Base-by-base conservation (phyloP, 2,329 filamentous ascomycete species). In the Verticillium klebahnii region DNA sequence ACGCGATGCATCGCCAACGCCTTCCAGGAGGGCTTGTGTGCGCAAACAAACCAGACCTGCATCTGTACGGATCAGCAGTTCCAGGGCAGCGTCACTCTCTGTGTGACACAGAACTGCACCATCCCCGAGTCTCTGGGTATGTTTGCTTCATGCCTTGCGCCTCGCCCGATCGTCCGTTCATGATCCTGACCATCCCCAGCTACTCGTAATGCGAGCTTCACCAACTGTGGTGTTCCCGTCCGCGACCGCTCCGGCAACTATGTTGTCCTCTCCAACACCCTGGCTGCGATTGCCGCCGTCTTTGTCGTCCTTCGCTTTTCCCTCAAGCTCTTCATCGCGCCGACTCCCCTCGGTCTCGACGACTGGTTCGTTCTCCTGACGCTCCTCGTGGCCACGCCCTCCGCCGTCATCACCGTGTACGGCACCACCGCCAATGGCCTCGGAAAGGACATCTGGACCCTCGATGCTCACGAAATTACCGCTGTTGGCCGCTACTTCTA, bases 371-470 rank as follows among this genome's bases (percentile, higher is more conserved):
- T 75, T 50, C 55, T 75, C 14, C 62, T 65, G 1, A 68, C 71
- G 1, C 57, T 71, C 17, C 1, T 73, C 31, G 60, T 67, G 5
- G 72, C 69, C 39, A 65, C 71, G 3, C 70, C 73, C 5, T 71
- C 67, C 61, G 69, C 65, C 3, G 60, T 71, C 63, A 70, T 77
- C 56, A 72, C 68, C 58, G 63, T 69, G 23, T 64, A 70, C 57
- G 69, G 70, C 12, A 65, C 66, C 15, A 66, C 65, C 0, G 66
- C 70, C 59, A 69, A 76, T 61, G 80, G 80, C 2, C 69, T 81
- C 2, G 78, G 79, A 11, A 71, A 64, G 37, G 80, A 83, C 57
- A 74, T 82, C 17, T 82, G 80, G 80, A 78, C 77, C 3, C 64
- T 83, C 7, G 62, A 69, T 1, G 70, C 72, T 1, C 68, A 73